These are phyloP conservation scores for Huntiella moniliformis DNA, from an alignment of 2,329 filamentous ascomycete genomes.

Conservation along the genomic window DNA sequence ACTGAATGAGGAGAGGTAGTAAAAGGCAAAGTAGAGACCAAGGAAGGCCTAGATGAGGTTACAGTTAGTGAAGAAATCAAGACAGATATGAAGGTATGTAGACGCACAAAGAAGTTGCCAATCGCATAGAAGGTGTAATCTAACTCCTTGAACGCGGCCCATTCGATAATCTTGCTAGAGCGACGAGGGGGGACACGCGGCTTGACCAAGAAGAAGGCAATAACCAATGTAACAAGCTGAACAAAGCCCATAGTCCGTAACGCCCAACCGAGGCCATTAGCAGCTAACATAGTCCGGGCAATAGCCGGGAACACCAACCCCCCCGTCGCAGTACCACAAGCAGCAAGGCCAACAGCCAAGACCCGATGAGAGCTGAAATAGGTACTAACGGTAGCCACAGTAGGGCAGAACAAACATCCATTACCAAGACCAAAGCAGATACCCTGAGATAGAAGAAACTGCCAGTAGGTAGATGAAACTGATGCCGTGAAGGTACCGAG, in stretches of 20 bases:
- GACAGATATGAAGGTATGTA: neutral
- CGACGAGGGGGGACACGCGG: constrained; percentile 25
- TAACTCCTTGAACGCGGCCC: constrained; percentile 25
- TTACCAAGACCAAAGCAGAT: constrained; percentile 36
- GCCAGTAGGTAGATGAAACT: constrained; percentile 30
- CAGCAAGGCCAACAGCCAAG: constrained; percentile 42
- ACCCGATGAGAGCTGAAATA: constrained; percentile 41
- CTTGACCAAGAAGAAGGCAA: constrained; percentile 22
- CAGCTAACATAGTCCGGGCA: constrained; percentile 13
- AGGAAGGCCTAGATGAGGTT: constrained; percentile 23
- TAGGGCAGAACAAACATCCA: constrained; percentile 45
- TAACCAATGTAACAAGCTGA: constrained; percentile 24
- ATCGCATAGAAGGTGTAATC: constrained; percentile 25
- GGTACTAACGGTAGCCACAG: constrained; percentile 44
- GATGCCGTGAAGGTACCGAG: constrained; percentile 30
- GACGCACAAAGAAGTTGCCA: constrained; percentile 16
- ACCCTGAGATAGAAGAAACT: constrained; percentile 36
- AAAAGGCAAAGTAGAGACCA: constrained; percentile 38
- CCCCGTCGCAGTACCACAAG: constrained; percentile 39
- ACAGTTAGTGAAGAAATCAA: neutral
- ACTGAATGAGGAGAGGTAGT: constrained; percentile 35
- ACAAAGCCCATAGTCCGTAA: constrained; percentile 43
- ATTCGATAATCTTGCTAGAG: constrained; percentile 25
- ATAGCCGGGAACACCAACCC: constrained; percentile 35
- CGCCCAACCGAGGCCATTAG: constrained; percentile 25